Evolutionary conservation across 306 rosid genomes (phyloP), one percentile per base, ranked within the genome.

Genomic region (Heteromeles arbutifolia): DNA sequence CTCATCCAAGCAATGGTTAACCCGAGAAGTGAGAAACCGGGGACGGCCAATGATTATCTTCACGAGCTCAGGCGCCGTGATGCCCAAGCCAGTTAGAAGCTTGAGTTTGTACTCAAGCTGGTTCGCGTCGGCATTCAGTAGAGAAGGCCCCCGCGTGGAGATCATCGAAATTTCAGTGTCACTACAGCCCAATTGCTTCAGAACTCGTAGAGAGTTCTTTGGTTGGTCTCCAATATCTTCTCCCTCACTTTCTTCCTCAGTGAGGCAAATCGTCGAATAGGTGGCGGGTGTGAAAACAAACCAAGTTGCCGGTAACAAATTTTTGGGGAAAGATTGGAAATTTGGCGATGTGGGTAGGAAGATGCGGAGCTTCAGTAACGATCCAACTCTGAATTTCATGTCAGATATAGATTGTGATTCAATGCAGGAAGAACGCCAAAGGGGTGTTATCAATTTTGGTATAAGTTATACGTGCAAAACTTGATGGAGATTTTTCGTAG

Each of bases 101-200:
- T 69, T 26, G 32, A 93, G 89, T 28, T 88, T 89, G 0, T 68
- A 72, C 24, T 89, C 86, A 75, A 93, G 79, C 26, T 29, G 79
- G 54, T 62, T 11, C 32, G 72, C 63, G 69, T 84, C 82, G 22
- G 89, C 79, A 21, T 80, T 80, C 74, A 71, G 84, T 76, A 89
- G 70, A 10, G 82, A 69, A 13, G 97, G 90, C 9, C 75, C 69
- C 9, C 87, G 80, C 2, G 57, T 2, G 62, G 85, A 84, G 15
- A 93, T 78, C 73, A 37, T 80, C 39, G 50, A 63, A 76, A 93
- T 64, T 25, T 91, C 89, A 25, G 44, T 63, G n/a, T 87, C 86
- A 41, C 58, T 79, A 67, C 98, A 93, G 69, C 97, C 98, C 91
- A 91, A 88, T 78, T 79, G 86, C 66, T 73, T 78, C 48, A 93